These are phyloP conservation scores for Beta vulgaris DNA, from an alignment of 148 eudicot species.

Conservation along the genomic window DNA sequence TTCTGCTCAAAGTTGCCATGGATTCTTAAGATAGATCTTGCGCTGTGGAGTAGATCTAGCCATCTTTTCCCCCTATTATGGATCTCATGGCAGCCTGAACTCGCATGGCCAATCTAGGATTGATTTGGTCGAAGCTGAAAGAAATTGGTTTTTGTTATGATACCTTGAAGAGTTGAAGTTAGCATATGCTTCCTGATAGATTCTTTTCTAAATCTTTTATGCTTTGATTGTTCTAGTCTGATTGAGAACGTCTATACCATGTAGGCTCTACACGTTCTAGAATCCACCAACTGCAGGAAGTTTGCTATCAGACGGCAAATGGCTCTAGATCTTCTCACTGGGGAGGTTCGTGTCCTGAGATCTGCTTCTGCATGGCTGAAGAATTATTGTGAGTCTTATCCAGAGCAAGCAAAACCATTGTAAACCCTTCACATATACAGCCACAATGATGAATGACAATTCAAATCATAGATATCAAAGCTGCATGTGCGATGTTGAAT, in stretches of 20 bases:
- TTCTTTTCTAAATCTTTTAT: background rate
- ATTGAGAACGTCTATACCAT: background rate
- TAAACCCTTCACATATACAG: background rate
- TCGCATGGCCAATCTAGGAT: background rate
- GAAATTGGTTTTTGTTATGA: background rate
- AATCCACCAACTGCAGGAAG: conserved; percentile 14
- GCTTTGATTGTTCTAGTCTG: background rate
- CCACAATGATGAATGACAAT: background rate
- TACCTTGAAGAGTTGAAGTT: too few species aligned
- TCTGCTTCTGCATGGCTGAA: conserved; percentile 73
- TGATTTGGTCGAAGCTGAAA: background rate
- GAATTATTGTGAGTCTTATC: conserved; percentile 49
- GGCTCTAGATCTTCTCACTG: conserved; percentile 66
- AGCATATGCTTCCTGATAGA: background rate
- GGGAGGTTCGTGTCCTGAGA: conserved; percentile 67
- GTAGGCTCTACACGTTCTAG: conserved; percentile 15
- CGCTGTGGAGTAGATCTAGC: background rate
- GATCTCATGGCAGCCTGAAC: background rate
- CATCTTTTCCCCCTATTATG: background rate
- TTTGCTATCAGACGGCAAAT: conserved; percentile 38
- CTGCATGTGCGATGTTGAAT: background rate
- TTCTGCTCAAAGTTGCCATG: too few species aligned
- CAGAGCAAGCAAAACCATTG: conserved; percentile 3
- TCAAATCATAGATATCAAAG: background rate
- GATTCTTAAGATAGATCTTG: background rate